Evolutionary conservation across 2,329 filamentous ascomycete species (phyloP), one percentile per base, ranked within the genome.

Genomic region (Pleurostoma richardsiae): DNA sequence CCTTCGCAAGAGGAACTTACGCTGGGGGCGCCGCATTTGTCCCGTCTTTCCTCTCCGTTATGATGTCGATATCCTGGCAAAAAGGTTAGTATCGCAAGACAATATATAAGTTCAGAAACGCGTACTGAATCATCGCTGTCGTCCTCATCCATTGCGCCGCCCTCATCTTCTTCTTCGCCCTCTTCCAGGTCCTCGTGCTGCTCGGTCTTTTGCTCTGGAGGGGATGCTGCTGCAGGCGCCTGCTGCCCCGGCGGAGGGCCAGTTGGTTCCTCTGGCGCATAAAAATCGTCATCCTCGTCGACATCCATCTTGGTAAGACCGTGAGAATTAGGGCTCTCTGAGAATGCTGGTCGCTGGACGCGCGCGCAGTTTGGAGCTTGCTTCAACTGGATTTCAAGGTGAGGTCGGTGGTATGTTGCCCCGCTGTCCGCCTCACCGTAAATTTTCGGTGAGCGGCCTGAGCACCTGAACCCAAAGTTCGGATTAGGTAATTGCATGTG

Each of bases 261-360:
- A 43, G 68, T 68, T 38, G 73, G 69, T 62, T 83, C 80, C 49
- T 84, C 81, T 2, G 77, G 75, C 48, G 76, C 77, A 59, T 85
- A 85, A 57, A 85, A 82, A 63, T 85, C 82, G 53, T 85, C 82
- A 43, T 84, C 81, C 53, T 85, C 81, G 63, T 85, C 82, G 49
- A 85, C 77, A 59, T 85, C 81, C 80, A 85, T 85, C 27, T 52
- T 72, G 59, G 42, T 41, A 39, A 33, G 26, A n/a, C 29, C 27
- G 30, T 44, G 36, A 19, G 19, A 19, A 19, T 19, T 19, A 19
- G 19, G 19, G 19, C 19, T 19, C 19, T 19, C 19, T 19, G 19
- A 19, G 19, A 19, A 19, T 19, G 19, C 19, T 26, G 19, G 19
- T 19, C 19, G 19, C 19, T 19, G 19, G 19, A 19, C 19, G 19